Conservation (phyloP, 2,329 filamentous ascomycete genomes). For the Colletotrichum plurivorum region DNA sequence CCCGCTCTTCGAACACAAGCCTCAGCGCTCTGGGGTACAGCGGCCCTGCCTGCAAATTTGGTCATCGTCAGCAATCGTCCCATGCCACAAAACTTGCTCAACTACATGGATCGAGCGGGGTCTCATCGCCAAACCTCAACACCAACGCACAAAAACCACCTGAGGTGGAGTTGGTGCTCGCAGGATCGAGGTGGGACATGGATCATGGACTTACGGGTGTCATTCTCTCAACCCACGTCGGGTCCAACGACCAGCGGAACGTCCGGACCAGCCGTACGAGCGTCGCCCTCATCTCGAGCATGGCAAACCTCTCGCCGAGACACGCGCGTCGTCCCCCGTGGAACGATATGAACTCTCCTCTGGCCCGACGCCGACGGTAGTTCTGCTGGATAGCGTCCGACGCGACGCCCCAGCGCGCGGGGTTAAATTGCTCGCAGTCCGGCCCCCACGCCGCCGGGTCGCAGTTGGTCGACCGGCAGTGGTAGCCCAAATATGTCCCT, state of each 20-base stretch:
- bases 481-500: slow-evolving; percentile 57
- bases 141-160: slow-evolving; percentile 1
- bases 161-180: background rate
- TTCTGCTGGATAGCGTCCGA: slow-evolving; percentile 51
- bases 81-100: slow-evolving; percentile 12
- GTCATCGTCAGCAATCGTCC: slow-evolving; percentile 9
- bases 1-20: slow-evolving; percentile 30
- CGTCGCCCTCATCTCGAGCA: slow-evolving; percentile 53
- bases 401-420: slow-evolving; percentile 54
- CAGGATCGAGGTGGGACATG: background rate
- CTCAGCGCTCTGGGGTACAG: slow-evolving; percentile 33
- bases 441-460: slow-evolving; percentile 50
- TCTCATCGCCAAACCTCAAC: background rate
- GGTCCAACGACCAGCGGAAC: slow-evolving; percentile 50
- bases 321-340: slow-evolving; percentile 57
- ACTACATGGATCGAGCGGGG: slow-evolving; percentile 1
- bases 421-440: slow-evolving; percentile 53
- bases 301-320: slow-evolving; percentile 56
- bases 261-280: slow-evolving; percentile 49
- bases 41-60: slow-evolving; percentile 29
- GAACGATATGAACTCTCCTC: slow-evolving; percentile 57
- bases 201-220: slow-evolving; percentile 48
- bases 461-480: slow-evolving; percentile 56
- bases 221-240: slow-evolving; percentile 49
- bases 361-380: slow-evolving; percentile 52